Evolutionary conservation across 164 flowering plant genomes (phyloP).

Genomic region (Cinnamomum chago): DNA sequence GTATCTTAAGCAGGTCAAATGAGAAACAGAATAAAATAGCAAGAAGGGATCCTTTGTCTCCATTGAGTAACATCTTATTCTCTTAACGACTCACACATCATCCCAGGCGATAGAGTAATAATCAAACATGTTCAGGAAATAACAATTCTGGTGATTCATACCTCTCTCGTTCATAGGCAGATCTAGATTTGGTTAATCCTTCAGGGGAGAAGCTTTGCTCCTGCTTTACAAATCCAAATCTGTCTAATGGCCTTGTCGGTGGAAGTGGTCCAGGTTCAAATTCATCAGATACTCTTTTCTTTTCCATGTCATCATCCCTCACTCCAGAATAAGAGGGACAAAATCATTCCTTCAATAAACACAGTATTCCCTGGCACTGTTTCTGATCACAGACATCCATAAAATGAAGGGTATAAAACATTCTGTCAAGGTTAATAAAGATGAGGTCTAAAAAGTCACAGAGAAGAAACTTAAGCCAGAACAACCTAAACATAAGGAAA

Average conservation of each 20-base stretch:
- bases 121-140: not conserved
- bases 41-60: not conserved
- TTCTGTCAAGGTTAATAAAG: not conserved
- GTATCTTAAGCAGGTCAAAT: too few species aligned
- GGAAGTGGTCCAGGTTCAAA: slow-evolving; percentile 53
- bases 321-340: slow-evolving; percentile 8
- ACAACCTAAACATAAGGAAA: too few species aligned
- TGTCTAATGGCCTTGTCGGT: slow-evolving; percentile 47
- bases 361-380: not conserved
- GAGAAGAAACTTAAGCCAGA: not conserved
- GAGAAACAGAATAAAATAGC: too few species aligned
- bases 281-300: slow-evolving; percentile 47
- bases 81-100: not conserved
- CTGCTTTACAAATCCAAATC: slow-evolving; percentile 73
- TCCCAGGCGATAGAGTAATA: not conserved
- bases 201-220: slow-evolving; percentile 40
- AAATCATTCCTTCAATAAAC: slow-evolving; percentile 13
- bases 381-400: not conserved
- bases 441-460: not conserved
- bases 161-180: slow-evolving; percentile 52
- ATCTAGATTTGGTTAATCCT: slow-evolving; percentile 32
- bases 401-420: not conserved
- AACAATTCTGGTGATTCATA: slow-evolving; percentile 17
- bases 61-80: not conserved
- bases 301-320: slow-evolving; percentile 49